Percentiles rank a stretch among this genome's conserved stretches.
Evolutionary conservation across 768 basidiomycete genomes (phyloP).

Genomic region (Glaciozyma martinii): DNA sequence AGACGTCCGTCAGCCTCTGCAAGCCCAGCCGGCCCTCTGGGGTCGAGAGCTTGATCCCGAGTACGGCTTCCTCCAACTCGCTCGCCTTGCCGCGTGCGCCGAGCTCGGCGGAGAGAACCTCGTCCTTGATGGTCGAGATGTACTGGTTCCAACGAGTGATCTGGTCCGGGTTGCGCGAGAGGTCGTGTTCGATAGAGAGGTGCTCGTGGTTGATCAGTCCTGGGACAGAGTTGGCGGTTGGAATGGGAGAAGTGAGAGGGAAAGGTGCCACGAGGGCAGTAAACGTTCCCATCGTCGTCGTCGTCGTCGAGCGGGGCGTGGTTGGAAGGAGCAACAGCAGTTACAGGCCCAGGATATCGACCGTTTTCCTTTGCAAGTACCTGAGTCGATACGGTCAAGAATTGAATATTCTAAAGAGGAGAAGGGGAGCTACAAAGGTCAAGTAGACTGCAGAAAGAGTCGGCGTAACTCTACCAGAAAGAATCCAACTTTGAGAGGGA

Average conservation of each 20-base stretch:
- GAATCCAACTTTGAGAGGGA: too few species aligned
- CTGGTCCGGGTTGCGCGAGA: slow-evolving; percentile 78
- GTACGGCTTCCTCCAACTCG: slow-evolving; percentile 47
- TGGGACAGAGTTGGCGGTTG: slow-evolving; percentile 68
- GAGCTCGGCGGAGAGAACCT: slow-evolving; percentile 43
- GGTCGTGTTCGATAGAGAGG: slow-evolving; percentile 83
- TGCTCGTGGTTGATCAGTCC: slow-evolving; percentile 66
- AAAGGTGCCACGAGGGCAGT: slow-evolving; percentile 45
- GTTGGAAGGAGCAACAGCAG: too few species aligned
- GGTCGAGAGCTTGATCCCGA: slow-evolving; percentile 66
- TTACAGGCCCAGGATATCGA: too few species aligned
- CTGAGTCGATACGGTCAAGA: too few species aligned
- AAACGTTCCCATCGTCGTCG: not conserved
- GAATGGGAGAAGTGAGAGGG: slow-evolving; percentile 76
- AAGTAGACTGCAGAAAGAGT: too few species aligned
- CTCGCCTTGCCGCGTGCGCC: slow-evolving; percentile 30
- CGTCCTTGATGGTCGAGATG: slow-evolving; percentile 64
- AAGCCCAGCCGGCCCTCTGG: slow-evolving; percentile 63
- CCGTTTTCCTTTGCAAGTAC: too few species aligned
- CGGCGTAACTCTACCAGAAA: too few species aligned
- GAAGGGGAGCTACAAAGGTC: too few species aligned
- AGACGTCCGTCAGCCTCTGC: slow-evolving; percentile 80
- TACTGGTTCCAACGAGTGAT: slow-evolving; percentile 90
- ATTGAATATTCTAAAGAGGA: too few species aligned
- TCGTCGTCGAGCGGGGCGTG: too few species aligned